Conservation (phyloP, 2,329 filamentous ascomycete species). For the Aspergillus fructus region DNA sequence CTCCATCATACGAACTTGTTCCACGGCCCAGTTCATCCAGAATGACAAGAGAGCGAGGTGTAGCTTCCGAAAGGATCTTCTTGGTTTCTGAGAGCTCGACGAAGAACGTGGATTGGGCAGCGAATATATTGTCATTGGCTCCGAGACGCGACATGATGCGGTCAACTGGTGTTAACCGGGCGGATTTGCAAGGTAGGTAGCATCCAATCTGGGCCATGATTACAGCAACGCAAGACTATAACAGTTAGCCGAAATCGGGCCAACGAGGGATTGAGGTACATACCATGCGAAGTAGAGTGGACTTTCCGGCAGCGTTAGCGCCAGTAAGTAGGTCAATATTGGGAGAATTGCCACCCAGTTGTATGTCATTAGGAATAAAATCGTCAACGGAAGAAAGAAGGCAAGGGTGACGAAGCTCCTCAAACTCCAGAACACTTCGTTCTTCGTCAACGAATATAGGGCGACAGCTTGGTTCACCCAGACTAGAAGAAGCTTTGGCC, state of each 20-base stretch:
- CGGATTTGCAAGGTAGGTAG: constrained; percentile 79
- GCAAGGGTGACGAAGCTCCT: constrained; percentile 90
- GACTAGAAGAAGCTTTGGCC: constrained; percentile 78
- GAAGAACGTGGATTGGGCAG: constrained; percentile 96
- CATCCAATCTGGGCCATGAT: constrained; percentile 98
- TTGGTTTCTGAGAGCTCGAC: constrained; percentile 97
- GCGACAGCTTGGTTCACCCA: constrained; percentile 85
- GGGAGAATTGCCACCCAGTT: constrained; percentile 73
- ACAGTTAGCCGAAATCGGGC: constrained; percentile 11
- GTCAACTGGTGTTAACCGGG: constrained; percentile 84
- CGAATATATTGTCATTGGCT: constrained; percentile 98
- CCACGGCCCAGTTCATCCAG: constrained; percentile 94
- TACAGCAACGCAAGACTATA: constrained; percentile 84
- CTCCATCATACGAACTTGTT: constrained; percentile 92
- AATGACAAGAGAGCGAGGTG: constrained; percentile 90
- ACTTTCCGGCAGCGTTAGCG: constrained; percentile 96
- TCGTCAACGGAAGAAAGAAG: constrained; percentile 86
- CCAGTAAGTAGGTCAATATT: constrained; percentile 93
- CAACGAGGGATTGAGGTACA: constrained; percentile 29
- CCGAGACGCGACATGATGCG: constrained; percentile 98
- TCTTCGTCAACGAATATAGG: constrained; percentile 84
- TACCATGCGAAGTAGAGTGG: constrained; percentile 91
- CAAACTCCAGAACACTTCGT: constrained; percentile 84
- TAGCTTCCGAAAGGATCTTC: constrained; percentile 94
- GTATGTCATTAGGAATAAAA: constrained; percentile 95